Conservation (phyloP, 169 alveolate genomes). For the Cryptosporidium sp. region DNA sequence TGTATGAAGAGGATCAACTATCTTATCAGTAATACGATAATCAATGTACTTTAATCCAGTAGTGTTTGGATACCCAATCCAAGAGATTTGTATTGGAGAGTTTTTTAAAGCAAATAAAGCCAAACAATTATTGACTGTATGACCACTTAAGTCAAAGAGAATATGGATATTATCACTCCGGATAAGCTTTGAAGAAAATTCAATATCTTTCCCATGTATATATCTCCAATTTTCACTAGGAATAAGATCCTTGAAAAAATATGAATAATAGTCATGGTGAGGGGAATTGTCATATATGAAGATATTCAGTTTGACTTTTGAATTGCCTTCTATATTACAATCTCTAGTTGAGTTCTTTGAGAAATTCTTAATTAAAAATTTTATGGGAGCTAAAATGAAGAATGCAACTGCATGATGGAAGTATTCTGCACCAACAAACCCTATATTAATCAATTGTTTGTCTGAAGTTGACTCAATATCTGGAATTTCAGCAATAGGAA, state of each 20-base stretch:
- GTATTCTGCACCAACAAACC: conserved; percentile 70
- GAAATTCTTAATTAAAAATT: conserved; percentile 44
- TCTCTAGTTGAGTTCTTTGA: neutral
- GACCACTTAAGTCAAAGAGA: conserved; percentile 87
- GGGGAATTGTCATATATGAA: conserved; percentile 79
- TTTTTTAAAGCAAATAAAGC: conserved; percentile 84
- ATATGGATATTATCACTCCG: conserved; percentile 83
- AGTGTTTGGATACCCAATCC: conserved; percentile 88
- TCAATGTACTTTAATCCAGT: conserved; percentile 85
- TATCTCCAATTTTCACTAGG: conserved; percentile 78
- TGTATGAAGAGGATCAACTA: conserved; percentile 78
- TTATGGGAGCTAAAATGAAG: conserved; percentile 43
- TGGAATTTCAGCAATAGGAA: conserved; percentile 40
- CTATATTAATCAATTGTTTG: conserved; percentile 15
- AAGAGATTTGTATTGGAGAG: conserved; percentile 82
- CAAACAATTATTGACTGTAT: conserved; percentile 85
- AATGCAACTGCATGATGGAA: conserved; percentile 73
- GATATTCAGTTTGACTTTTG: conserved; percentile 55
- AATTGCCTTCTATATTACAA: neutral
- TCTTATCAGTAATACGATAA: conserved; percentile 83
- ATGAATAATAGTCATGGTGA: conserved; percentile 70
- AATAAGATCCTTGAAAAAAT: conserved; percentile 59
- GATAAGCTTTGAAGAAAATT: conserved; percentile 78
- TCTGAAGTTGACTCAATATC: conserved; percentile 9
- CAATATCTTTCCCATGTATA: conserved; percentile 77